Conservation (phyloP, 129 eudicot species). For the Helianthus annuus region DNA sequence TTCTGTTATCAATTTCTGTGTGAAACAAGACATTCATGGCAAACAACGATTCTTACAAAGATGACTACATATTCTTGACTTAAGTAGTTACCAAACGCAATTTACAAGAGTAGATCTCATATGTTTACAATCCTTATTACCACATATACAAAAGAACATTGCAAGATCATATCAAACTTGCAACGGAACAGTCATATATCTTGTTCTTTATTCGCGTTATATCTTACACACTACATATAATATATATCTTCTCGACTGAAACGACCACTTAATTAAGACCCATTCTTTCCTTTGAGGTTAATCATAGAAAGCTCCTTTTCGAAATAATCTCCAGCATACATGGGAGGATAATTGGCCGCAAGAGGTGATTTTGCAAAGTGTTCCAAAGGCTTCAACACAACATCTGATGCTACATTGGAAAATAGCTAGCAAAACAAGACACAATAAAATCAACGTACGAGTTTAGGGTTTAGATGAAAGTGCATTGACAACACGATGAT, state of each 20-base stretch:
- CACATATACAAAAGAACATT: not conserved
- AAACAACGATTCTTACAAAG: no score
- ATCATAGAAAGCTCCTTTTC: slow-evolving; percentile 90
- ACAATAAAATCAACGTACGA: no score
- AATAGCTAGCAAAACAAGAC: no score
- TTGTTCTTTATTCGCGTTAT: not conserved
- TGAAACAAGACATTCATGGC: no score
- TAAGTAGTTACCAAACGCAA: not conserved
- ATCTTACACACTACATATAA: not conserved
- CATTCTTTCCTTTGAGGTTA: slow-evolving; percentile 70
- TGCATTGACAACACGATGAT: no score
- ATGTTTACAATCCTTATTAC: not conserved
- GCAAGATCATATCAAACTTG: slow-evolving; percentile 8
- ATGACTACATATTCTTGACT: no score
- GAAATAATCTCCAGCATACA: slow-evolving; percentile 73
- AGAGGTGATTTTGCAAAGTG: slow-evolving; percentile 59
- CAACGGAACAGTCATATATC: slow-evolving; percentile 8
- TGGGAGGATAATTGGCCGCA: slow-evolving; percentile 65
- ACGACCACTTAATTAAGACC: slow-evolving; percentile 20
- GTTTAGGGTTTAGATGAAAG: no score
- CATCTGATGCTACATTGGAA: slow-evolving; percentile 86
- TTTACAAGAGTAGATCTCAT: not conserved
- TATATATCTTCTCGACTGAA: not conserved
- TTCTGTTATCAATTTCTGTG: no score
- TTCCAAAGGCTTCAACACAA: slow-evolving; percentile 69